Percentiles rank a stretch among this genome's conserved stretches.
Conservation (phyloP, 495 filamentous ascomycete species). For the Corynascus novoguineensis region DNA sequence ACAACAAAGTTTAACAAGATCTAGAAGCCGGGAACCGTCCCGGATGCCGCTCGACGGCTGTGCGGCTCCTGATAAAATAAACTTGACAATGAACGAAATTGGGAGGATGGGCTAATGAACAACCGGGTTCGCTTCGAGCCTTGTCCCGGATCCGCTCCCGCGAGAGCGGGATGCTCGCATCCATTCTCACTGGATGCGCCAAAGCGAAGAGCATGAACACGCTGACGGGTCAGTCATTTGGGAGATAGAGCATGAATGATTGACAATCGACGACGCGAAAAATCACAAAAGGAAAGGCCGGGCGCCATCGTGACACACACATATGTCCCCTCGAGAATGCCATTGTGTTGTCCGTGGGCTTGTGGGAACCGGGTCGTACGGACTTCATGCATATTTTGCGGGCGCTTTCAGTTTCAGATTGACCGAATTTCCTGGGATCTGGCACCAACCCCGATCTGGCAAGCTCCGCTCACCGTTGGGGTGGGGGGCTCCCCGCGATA, state of each 20-base stretch:
- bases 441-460: conserved; percentile 6
- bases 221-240: not conserved
- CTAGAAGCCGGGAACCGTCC: not conserved
- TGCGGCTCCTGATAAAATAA: conserved; percentile 16
- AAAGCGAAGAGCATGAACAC: not conserved
- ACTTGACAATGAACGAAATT: conserved; percentile 28
- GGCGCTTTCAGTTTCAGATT: conserved; percentile 19
- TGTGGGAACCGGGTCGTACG: conserved; percentile 11
- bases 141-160: conserved; percentile 5
- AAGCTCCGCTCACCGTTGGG: not conserved
- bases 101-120: conserved; percentile 14
- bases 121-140: conserved; percentile 9
- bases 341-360: conserved; percentile 1
- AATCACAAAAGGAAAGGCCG: conserved; percentile 1
- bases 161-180: not conserved
- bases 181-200: not conserved
- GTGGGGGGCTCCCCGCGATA: not conserved
- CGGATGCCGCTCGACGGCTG: not conserved
- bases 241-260: conserved; percentile 1
- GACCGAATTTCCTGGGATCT: conserved; percentile 1
- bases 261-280: not conserved
- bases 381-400: conserved; percentile 9
- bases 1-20: not conserved
- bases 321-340: not conserved
- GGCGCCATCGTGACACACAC: not conserved